Conservation (phyloP, 208 protist species). For the Leishmania braziliensis region DNA sequence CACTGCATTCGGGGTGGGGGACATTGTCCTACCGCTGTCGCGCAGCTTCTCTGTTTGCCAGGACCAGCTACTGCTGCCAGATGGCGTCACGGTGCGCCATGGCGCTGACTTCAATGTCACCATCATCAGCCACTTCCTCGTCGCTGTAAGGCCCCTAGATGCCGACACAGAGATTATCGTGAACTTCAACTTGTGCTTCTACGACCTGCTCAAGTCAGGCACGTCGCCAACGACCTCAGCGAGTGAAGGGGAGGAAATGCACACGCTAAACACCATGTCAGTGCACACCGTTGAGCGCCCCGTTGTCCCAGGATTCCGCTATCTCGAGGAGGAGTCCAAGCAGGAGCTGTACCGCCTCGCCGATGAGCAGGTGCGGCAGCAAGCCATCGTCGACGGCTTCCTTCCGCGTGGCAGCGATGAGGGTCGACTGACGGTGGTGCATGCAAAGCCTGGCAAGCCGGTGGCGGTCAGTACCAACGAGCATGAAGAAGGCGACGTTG, state of each 20-base stretch:
- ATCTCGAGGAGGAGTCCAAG: conserved; percentile 58
- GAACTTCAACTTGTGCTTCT: conserved; percentile 76
- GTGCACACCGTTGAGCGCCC: conserved; percentile 31
- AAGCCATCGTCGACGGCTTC: conserved; percentile 70
- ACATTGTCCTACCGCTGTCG: conserved; percentile 71
- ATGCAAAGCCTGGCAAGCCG: conserved; percentile 35
- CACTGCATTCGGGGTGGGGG: conserved; percentile 44
- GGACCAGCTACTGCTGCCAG: conserved; percentile 53
- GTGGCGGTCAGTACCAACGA: conserved; percentile 46
- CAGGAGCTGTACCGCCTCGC: conserved; percentile 71
- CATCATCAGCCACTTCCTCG: conserved; percentile 80
- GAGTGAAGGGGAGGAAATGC: neutral
- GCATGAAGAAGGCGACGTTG: conserved; percentile 43
- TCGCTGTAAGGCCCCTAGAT: conserved; percentile 48
- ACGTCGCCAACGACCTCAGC: neutral
- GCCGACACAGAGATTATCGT: conserved; percentile 52
- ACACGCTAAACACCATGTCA: neutral
- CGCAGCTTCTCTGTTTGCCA: conserved; percentile 37
- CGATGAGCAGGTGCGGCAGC: conserved; percentile 80
- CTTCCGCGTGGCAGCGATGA: conserved; percentile 51
- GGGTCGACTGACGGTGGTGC: conserved; percentile 55
- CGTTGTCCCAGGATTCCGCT: conserved; percentile 57
- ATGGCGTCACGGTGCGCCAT: conserved; percentile 50
- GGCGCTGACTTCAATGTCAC: conserved; percentile 67
- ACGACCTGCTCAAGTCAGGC: conserved; percentile 42